Conservation (phyloP, 345 rosid species). For the Eucalyptus grandis region DNA sequence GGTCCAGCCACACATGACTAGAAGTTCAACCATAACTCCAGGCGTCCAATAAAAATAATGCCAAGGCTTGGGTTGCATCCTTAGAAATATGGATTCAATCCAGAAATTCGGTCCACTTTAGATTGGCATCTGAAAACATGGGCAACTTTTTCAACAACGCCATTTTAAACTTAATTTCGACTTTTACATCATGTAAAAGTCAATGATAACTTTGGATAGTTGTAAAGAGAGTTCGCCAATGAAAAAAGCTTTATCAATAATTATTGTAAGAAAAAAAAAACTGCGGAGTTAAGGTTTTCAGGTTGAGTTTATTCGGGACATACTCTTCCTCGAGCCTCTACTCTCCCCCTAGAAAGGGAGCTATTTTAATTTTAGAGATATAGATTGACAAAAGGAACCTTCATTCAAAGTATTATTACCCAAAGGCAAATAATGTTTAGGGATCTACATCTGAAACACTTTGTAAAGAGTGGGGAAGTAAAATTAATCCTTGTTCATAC, state of each 20-base stretch:
- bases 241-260: not conserved
- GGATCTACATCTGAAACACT: not conserved
- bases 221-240: not conserved
- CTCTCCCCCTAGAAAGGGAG: not conserved
- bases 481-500: too few species aligned
- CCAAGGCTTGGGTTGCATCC: not conserved
- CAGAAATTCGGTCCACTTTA: not conserved
- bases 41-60: not conserved
- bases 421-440: not conserved
- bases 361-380: not conserved
- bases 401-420: not conserved
- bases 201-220: not conserved
- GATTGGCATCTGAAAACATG: not conserved
- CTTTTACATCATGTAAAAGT: not conserved
- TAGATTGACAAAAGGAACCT: not conserved
- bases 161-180: not conserved
- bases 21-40: not conserved
- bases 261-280: not conserved
- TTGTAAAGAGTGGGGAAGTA: too few species aligned
- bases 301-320: not conserved
- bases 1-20: not conserved
- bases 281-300: not conserved
- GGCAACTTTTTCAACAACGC: not conserved
- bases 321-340: not conserved
- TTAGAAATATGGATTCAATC: not conserved